Evolutionary conservation across 169 alveolate genomes (phyloP).

Genomic region (Babesia ovis): DNA sequence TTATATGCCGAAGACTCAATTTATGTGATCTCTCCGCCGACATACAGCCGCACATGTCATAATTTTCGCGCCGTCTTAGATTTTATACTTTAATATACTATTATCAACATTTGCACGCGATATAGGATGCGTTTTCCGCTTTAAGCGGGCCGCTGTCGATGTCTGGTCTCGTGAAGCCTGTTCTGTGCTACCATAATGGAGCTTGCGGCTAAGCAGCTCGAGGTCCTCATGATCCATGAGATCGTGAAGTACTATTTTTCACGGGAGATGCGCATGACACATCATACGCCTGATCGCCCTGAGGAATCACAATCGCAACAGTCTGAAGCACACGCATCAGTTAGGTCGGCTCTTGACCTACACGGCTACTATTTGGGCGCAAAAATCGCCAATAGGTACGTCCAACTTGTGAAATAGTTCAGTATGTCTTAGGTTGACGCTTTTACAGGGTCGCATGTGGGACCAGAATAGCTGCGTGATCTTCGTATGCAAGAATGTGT

Average conservation of each 20-base stretch:
- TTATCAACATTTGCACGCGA: not conserved
- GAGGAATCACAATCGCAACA: constrained; percentile 23
- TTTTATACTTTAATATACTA: not conserved
- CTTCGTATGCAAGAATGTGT: constrained; percentile 59
- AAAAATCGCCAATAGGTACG: constrained; percentile 46
- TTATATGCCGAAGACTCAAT: too few species aligned
- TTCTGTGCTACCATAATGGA: constrained; percentile 18
- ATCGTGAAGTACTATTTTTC: constrained; percentile 53
- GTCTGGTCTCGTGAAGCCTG: not conserved
- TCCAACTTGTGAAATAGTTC: too few species aligned
- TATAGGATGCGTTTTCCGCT: not conserved
- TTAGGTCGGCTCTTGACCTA: constrained; percentile 42
- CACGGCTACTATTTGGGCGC: constrained; percentile 63
- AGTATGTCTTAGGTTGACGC: constrained; percentile 33
- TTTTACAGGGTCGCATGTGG: constrained; percentile 50
- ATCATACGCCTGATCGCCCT: not conserved
- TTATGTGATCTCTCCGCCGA: too few species aligned
- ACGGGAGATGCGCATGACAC: not conserved
- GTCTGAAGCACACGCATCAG: constrained; percentile 36
- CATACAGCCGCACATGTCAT: not conserved
- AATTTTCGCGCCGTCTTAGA: not conserved
- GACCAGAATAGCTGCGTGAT: constrained; percentile 62
- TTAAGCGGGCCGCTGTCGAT: not conserved
- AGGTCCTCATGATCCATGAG: constrained; percentile 60
- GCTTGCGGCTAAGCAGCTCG: constrained; percentile 28